These are phyloP conservation scores for Akanthomyces lecanii DNA, from an alignment of 2,329 filamentous ascomycete species.

Conservation along the genomic window DNA sequence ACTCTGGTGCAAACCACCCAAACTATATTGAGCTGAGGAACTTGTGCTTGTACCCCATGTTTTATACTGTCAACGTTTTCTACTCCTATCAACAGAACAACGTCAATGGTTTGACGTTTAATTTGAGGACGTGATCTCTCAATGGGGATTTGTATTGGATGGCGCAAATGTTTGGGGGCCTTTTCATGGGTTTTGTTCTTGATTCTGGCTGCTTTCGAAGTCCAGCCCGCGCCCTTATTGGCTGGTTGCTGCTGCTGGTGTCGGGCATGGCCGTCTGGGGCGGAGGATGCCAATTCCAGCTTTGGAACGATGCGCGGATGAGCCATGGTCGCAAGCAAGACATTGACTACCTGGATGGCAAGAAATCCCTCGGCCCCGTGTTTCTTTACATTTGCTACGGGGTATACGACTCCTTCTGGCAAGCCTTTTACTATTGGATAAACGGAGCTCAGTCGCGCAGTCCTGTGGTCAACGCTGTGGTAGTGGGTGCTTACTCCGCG, in stretches of 20 bases:
- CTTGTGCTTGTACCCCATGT: constrained; percentile 80
- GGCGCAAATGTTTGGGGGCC: constrained; percentile 72
- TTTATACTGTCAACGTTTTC: constrained; percentile 69
- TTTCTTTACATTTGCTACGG: constrained; percentile 90
- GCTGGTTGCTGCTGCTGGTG: constrained; percentile 33
- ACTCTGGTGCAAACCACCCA: constrained; percentile 37
- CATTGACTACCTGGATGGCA: constrained; percentile 31
- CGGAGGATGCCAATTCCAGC: constrained; percentile 61
- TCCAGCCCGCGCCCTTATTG: constrained; percentile 55
- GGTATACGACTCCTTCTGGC: constrained; percentile 85
- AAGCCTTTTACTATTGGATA: constrained; percentile 88
- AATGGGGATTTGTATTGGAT: constrained; percentile 78
- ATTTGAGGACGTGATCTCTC: constrained; percentile 69
- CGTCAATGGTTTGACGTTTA: constrained; percentile 67
- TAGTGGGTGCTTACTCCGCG: constrained; percentile 80
- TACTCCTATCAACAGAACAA: constrained; percentile 81
- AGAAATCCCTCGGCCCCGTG: constrained; percentile 65
- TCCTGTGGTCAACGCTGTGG: constrained; percentile 83
- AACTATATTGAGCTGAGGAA: constrained; percentile 69
- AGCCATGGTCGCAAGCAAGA: constrained; percentile 21
- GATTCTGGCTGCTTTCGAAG: constrained; percentile 50
- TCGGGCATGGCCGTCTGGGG: constrained; percentile 52
- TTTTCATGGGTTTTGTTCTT: constrained; percentile 66
- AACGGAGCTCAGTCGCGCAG: constrained; percentile 39
- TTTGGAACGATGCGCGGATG: constrained; percentile 44